Conservation (phyloP, 148 eudicot species). For the Amaranthus palmeri region DNA sequence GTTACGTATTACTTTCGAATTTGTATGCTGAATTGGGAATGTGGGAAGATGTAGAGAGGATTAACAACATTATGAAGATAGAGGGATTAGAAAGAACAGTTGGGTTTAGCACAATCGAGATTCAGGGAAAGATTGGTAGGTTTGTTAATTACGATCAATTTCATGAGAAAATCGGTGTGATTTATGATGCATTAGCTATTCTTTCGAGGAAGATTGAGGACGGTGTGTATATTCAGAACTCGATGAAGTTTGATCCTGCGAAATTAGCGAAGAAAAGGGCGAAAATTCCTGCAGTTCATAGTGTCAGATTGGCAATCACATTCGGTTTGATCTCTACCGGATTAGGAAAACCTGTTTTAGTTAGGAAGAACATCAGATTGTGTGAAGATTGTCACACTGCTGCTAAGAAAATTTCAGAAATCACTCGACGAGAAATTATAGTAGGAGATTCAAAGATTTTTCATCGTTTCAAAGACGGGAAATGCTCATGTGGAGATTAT, state of each 20-base stretch:
- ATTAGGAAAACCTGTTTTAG: constrained; percentile 43
- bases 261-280: constrained; percentile 33
- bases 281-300: constrained; percentile 40
- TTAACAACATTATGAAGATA: constrained; percentile 39
- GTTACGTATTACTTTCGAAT: constrained; percentile 52
- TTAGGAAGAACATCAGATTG: constrained; percentile 48
- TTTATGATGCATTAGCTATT: constrained; percentile 47
- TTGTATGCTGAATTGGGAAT: constrained; percentile 57
- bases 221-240: constrained; percentile 17
- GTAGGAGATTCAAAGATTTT: constrained; percentile 78
- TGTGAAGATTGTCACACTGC: constrained; percentile 63
- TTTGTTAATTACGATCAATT: constrained; percentile 47
- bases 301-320: constrained; percentile 55
- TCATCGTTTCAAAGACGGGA: constrained; percentile 64
- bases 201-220: constrained; percentile 38
- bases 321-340: constrained; percentile 50
- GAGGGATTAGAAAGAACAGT: constrained; percentile 36
- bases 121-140: constrained; percentile 28
- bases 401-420: constrained; percentile 48
- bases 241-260: constrained; percentile 35
- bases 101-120: constrained; percentile 42
- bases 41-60: constrained; percentile 54
- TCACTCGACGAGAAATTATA: constrained; percentile 48
- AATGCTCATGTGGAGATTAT: constrained; percentile 69
- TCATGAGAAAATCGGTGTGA: constrained; percentile 27